Evolutionary conservation across 1,139 yeast genomes (phyloP), one percentile per base, ranked within the genome.

Genomic region (Saccharomyces pastorianus): DNA sequence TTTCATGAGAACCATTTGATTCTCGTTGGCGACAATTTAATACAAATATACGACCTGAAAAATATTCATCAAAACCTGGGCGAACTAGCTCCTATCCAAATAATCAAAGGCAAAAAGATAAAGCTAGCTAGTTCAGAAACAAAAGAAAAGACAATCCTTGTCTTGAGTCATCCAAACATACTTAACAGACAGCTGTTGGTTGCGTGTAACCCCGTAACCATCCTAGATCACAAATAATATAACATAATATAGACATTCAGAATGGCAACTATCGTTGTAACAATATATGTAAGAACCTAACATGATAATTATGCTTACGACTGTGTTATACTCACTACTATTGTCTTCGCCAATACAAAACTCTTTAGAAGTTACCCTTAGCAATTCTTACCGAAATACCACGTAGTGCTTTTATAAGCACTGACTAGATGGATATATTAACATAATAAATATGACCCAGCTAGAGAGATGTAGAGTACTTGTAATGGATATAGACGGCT

Each of bases 141-240:
- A 9, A 74, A 71, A 27, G 78, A 78, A 5, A 73, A 73, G 51
- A 72, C 83, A 27, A 74, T 77, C 48, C 71, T 86, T 32, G 71
- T 78, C 2, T 74, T 87, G 76, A 89, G 91, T 13, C 90, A 88
- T 65, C 96, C 96, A 0, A 72, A 73, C 58, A 77, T 80, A 6
- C 73, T 77, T 2, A 90, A 85, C 1, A 72, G 88, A 58, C 96
- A 88, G 65, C 67, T 88, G 54, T 64, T 82, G 1, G 69, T 79
- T 52, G 65, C 58, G 9, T 63, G 65, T 46, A 46, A 58, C 11
- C 56, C 54, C 31, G 51, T 50, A 41, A 46, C 25, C 13, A 9
- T 38, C 1, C 13, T 6, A 17, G 44, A 38, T 38, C 44, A 5
- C 13, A 5, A 38, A 17, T 38, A 38, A 38, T 17, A 17, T 38